Evolutionary conservation across 2,329 filamentous ascomycete genomes (phyloP).

Genomic region (Parascedosporium putredinis): DNA sequence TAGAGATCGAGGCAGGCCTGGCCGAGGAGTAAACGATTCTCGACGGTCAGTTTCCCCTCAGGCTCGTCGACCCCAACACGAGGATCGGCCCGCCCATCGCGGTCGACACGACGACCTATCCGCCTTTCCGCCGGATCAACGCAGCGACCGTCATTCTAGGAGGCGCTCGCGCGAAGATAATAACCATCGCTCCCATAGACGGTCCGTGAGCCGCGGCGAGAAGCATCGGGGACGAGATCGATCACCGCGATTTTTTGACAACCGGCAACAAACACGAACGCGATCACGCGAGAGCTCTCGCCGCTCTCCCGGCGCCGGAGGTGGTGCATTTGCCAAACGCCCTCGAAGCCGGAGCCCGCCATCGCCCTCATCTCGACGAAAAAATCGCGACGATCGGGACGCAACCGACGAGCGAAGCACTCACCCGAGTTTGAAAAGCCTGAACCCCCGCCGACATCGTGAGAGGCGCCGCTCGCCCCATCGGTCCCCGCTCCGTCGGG

Average conservation of each 20-base stretch:
- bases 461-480: conserved; percentile 4
- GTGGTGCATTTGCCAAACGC: conserved; percentile 28
- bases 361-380: conserved; percentile 27
- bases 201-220: conserved; percentile 1
- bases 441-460: not conserved
- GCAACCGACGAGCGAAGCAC: not conserved
- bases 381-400: conserved; percentile 30
- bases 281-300: conserved; percentile 24
- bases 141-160: not conserved
- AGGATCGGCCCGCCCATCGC: conserved; percentile 2
- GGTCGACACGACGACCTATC: not conserved
- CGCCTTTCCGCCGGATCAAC: not conserved
- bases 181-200: not conserved
- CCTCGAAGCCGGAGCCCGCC: conserved; percentile 32
- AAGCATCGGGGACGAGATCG: not conserved
- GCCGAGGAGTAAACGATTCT: conserved; percentile 22
- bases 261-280: not conserved
- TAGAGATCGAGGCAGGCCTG: conserved; percentile 24
- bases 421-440: not conserved
- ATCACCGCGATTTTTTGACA: conserved; percentile 3
- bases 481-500: conserved; percentile 1
- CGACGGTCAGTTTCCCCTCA: conserved; percentile 21
- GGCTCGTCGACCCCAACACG: conserved; percentile 3
- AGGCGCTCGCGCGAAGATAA: not conserved
- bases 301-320: conserved; percentile 21